Evolutionary conservation across 2,329 filamentous ascomycete genomes (phyloP), one percentile per base, ranked within the genome.

Genomic region (Epichloe amarillans): DNA sequence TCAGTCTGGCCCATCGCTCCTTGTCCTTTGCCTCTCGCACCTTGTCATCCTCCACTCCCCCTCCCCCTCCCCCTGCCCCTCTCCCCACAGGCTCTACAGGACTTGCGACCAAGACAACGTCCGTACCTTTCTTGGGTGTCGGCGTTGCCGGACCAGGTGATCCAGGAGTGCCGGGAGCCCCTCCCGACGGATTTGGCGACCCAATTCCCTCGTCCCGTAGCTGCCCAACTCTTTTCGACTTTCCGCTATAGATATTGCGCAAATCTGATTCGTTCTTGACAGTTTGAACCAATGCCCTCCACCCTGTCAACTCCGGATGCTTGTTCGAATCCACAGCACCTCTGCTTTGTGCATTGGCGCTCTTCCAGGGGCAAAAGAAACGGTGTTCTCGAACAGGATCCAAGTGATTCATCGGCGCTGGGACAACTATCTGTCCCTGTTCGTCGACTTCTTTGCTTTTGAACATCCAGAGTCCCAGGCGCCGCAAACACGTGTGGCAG

Each of bases 391-490:
- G 74, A 2, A 83, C 67, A 4, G 82, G 80, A 60, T 91, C 82
- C 1, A 93, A 73, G 51, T 78, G 72, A 56, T 79, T 76, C 74
- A 86, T 83, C 1, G 77, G 76, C 3, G 82, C 77, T 1, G 77
- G 75, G 4, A 77, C 72, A 11, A 83, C 65, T 10, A 82, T 68
- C 37, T 74, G 66, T 0, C 73, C 74, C 15, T 69, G 66, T 1
- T 71, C 69, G 52, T 79, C 75, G 33, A 84, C 76, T 59, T 80
- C 78, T 65, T 83, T 89, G 64, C 82, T 83, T 61, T 82, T 85
- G 65, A 95, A 97, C 72, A 98, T 84, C 93, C 93, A 98, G 2
- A 98, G 74, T 0, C 93, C 93, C 0, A 97, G 73, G 1, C 90
- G 82, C 53, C 93, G 82, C 61, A 95, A 86, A 64, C 93, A 98